phyloP scores from a whole-genome alignment of 768 basidiomycete species.

The Boletus vinaceobasis region DNA sequence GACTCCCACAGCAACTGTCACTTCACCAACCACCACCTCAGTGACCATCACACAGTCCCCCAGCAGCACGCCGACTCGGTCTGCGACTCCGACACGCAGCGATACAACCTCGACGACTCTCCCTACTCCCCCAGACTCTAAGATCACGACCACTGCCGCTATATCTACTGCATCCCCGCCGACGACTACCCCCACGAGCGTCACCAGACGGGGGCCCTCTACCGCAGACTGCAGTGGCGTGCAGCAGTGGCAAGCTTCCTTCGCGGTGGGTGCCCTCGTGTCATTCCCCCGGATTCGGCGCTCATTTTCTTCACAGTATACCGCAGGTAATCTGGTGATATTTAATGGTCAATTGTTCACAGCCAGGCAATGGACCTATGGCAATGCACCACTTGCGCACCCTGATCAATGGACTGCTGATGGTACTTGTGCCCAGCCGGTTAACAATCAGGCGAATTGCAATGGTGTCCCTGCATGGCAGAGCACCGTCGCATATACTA shows the following conservation, averaged over 20 bases:
- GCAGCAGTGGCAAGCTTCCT: conserved; percentile 22
- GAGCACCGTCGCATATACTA: conserved; percentile 9
- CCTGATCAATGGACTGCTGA: conserved; percentile 16
- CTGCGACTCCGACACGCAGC: no score
- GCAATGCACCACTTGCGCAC: conserved; percentile 14
- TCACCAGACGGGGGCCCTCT: neutral
- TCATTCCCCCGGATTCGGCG: rapidly evolving
- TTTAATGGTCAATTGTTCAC: conserved; percentile 20
- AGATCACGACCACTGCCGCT: no score
- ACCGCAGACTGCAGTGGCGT: conserved; percentile 9
- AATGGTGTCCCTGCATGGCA: conserved; percentile 21
- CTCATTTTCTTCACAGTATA: conserved; percentile 19
- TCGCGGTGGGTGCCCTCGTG: conserved; percentile 14
- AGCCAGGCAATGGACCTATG: conserved; percentile 26
- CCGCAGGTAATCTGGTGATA: conserved; percentile 21
- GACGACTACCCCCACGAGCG: no score
- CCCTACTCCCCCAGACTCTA: no score
- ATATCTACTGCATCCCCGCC: no score
- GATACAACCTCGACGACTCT: no score
- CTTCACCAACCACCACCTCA: no score
- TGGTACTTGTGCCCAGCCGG: conserved; percentile 16
- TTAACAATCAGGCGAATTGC: conserved; percentile 24
- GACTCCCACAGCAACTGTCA: no score
- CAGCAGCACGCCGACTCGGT: no score
- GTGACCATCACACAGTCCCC: no score